A percentile compares a stretch with the other conserved stretches of the same genome.
Conservation (phyloP, 257 asterid genomes). For the Catharanthus roseus region DNA sequence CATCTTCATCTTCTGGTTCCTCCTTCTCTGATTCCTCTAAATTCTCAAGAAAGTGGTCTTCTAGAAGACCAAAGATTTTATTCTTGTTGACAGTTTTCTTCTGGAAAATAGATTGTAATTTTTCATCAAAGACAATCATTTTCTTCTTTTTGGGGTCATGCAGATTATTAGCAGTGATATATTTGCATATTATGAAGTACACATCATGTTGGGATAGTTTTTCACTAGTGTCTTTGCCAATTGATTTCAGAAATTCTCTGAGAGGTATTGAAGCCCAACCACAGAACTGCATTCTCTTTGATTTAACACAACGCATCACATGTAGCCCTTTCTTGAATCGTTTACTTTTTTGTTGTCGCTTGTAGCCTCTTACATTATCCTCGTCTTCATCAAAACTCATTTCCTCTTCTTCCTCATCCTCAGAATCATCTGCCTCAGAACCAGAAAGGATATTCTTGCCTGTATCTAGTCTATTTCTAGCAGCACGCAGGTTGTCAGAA, state of each 20-base stretch:
- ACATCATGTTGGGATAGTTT: constrained; percentile 53
- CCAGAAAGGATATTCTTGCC: constrained; percentile 19
- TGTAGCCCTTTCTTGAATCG: constrained; percentile 24
- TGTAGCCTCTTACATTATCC: constrained; percentile 21
- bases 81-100: constrained; percentile 30
- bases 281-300: constrained; percentile 39
- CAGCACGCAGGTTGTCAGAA: constrained; percentile 33
- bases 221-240: constrained; percentile 46
- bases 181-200: constrained; percentile 38
- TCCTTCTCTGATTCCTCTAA: constrained; percentile 45
- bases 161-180: constrained; percentile 48
- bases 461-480: constrained; percentile 28
- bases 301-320: constrained; percentile 20
- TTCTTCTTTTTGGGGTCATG: constrained; percentile 43
- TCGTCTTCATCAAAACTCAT: constrained; percentile 35
- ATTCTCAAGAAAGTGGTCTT: constrained; percentile 55
- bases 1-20: constrained; percentile 30
- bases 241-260: constrained; percentile 50
- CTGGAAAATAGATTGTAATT: constrained; percentile 44
- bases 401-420: constrained; percentile 36
- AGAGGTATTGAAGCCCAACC: constrained; percentile 86
- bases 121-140: constrained; percentile 48
- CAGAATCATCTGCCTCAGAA: constrained; percentile 37
- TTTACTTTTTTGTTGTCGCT: constrained; percentile 25
- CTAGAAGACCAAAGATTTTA: constrained; percentile 48